phyloP scores from a whole-genome alignment of 495 filamentous ascomycete genomes.

The Oidiodendron maius region DNA sequence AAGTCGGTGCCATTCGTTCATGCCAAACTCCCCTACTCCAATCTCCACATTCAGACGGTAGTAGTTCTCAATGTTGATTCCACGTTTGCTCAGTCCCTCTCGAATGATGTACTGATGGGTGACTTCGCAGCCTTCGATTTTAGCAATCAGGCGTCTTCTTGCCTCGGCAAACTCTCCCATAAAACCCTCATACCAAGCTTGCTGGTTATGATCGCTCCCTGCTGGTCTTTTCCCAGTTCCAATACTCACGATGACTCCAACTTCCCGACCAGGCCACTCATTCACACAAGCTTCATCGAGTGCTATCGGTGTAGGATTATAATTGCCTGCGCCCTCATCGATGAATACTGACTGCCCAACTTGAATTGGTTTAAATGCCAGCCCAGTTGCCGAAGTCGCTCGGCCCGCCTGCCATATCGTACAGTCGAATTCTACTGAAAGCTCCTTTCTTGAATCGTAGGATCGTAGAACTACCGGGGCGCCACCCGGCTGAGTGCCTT shows the following conservation, averaged over 20 bases:
- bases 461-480: constrained; percentile 74
- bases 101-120: constrained; percentile 79
- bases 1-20: constrained; percentile 96
- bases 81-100: constrained; percentile 68
- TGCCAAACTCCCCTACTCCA: constrained; percentile 94
- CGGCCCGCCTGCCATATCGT: constrained; percentile 95
- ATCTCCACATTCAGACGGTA: constrained; percentile 96
- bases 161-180: constrained; percentile 91
- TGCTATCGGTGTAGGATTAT: constrained; percentile 80
- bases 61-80: constrained; percentile 86
- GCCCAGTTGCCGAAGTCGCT: constrained; percentile 84
- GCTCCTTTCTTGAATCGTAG: constrained; percentile 90
- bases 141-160: constrained; percentile 69
- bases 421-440: constrained; percentile 81
- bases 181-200: constrained; percentile 91
- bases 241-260: constrained; percentile 85
- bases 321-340: constrained; percentile 87
- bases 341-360: constrained; percentile 91
- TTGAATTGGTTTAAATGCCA: constrained; percentile 93
- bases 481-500: constrained; percentile 62
- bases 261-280: constrained; percentile 89
- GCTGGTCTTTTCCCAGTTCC: constrained; percentile 86
- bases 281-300: constrained; percentile 87
- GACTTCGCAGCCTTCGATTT: constrained; percentile 92
- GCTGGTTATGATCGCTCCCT: constrained; percentile 57